Base-by-base conservation (phyloP, 148 eudicot genomes). In the Agrostemma githago region DNA sequence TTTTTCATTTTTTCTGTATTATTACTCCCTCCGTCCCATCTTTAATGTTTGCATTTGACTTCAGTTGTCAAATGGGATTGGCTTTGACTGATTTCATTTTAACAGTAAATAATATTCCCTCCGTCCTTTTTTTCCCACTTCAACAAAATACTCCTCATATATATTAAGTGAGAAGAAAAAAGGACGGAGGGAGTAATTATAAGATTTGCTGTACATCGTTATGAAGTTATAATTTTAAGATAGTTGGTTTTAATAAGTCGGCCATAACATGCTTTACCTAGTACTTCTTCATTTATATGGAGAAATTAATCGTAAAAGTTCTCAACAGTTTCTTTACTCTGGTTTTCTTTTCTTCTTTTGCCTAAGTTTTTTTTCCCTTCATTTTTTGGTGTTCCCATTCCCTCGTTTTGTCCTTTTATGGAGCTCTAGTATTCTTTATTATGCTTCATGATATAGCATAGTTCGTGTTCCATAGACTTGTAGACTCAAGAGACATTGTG, bases 401-500 rank as follows among this genome's bases (percentile, higher is more conserved):
- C 70, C 5, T 38, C 8, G 3, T 19, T 43, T 67, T 6, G 5
- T 69, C 60, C 53, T 20, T 68, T 44, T 68, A 19, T 12, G 51
- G 51, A 59, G 72, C 14, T 53, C 41, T 48, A 12, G 4, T 51
- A 34, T 70, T 70, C 20, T 3, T 17, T 51, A 34, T 53, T 19
- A 53, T 42, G 15, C 61, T 26, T 51, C 42, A 34, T 70, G 58
- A 74, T 17, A 5, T 39, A 62, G 37, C 8, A 0, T 65, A 21
- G 51, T 66, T 34, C 58, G 11, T 39, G 1, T 73, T 71, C 21
- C 79, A 64, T 74, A 91, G 97, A 79, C 88, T 91, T 57, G 97
- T 91, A 65, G 97, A 91, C 79, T 91, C 93, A 42, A 87, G 86
- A 75, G 97, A 89, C 75, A 91, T 89, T 71, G 81, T 85, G 78